Evolutionary conservation across 1,284 basidiomycete genomes (phyloP), one percentile per base, ranked within the genome.

Genomic region (Tilletia caries): DNA sequence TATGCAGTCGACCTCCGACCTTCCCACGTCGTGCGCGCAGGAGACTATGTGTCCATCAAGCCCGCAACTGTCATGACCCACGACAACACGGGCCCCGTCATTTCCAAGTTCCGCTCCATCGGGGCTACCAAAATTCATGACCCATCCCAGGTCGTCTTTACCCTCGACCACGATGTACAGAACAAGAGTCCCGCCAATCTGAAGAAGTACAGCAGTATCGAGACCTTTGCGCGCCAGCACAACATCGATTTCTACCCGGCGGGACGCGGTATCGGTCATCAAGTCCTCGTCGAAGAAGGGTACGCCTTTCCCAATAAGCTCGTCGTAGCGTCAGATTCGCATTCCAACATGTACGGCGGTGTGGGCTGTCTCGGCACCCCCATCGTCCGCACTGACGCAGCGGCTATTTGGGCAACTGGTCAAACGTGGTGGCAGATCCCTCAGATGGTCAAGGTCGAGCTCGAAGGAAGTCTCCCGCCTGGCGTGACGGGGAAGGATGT

Each of bases 391-490:
- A 79, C 85, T 25, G 93, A 95, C 76, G 92, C 92, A 23, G 93
- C 93, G 0, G 95, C 95, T 1, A 89, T 99, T 23, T 99, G 95
- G 95, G 94, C 96, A 2, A 98, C 96, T 0, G 93, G 95, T 52
- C 93, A 93, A 85, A 98, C 96, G 3, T 99, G 95, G 95, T 98
- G 95, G 96, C 95, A 98, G 86, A 91, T 99, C 32, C 95, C 95
- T 5, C 89, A 93, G 10, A 94, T 97, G 88, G 89, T 99, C 84
- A 93, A 93, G 73, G 95, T 98, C 70, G 93, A 97, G 80, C 87
- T 99, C 52, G 89, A 87, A 71, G 95, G 95, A 15, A 86, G 86
- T 72, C 87, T 98, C 0, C 87, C 91, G 0, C 88, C 90, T 0
- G 96, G 96, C 8, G 95, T 98, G 0, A 96, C 93, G 0, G 96